These are phyloP conservation scores for Pseudogymnoascus pannorum DNA, from an alignment of 2,329 filamentous ascomycete species.

Conservation along the genomic window DNA sequence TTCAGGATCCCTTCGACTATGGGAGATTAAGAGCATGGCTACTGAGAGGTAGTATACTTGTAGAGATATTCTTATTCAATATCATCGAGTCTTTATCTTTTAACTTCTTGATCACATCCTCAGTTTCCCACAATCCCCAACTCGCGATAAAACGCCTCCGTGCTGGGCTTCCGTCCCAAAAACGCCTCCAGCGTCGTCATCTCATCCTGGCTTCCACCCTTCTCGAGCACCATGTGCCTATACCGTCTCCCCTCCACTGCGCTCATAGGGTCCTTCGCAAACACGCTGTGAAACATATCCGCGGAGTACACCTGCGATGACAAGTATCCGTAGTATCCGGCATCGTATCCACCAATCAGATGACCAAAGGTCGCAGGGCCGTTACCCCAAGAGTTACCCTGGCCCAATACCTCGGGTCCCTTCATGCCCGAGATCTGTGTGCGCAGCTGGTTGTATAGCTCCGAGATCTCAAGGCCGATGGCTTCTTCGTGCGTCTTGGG, in stretches of 20 bases:
- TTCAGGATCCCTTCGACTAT: background rate
- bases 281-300: constrained; percentile 80
- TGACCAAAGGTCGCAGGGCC: constrained; percentile 77
- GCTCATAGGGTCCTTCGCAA: constrained; percentile 74
- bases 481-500: constrained; percentile 62
- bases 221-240: constrained; percentile 69
- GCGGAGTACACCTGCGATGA: constrained; percentile 73
- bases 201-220: constrained; percentile 71
- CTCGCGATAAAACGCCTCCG: constrained; percentile 74
- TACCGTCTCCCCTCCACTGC: constrained; percentile 65
- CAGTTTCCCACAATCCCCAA: constrained; percentile 43
- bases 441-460: constrained; percentile 65
- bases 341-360: constrained; percentile 77
- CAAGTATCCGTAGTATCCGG: constrained; percentile 72
- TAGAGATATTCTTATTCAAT: background rate
- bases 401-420: constrained; percentile 62
- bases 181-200: constrained; percentile 75
- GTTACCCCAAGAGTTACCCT: constrained; percentile 61
- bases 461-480: constrained; percentile 56
- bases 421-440: constrained; percentile 65
- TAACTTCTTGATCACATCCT: background rate
- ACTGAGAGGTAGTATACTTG: background rate
- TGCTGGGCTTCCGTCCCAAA: constrained; percentile 66
- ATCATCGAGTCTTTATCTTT: background rate
- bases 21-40: background rate